phyloP scores from a whole-genome alignment of 2,329 filamentous ascomycete genomes.

The Neophaeococcomyces mojaviensis region DNA sequence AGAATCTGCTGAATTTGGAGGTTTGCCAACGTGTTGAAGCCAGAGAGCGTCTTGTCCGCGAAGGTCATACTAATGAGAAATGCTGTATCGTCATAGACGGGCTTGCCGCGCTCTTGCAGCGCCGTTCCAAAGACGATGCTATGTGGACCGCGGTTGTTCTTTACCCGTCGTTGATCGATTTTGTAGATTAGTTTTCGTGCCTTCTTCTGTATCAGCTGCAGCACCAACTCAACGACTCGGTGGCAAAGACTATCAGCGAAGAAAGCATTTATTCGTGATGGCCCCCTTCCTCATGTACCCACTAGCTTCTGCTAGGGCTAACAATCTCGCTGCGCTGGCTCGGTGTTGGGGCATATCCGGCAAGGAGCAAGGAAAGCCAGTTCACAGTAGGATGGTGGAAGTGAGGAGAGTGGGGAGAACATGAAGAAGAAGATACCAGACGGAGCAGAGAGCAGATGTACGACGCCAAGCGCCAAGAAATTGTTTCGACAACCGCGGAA shows the following conservation, averaged over 20 bases:
- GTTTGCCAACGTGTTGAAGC: slow-evolving; percentile 12
- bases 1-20: slow-evolving; percentile 11
- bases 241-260: background rate
- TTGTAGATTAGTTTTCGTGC: background rate
- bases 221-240: background rate
- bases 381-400: too few species aligned
- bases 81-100: slow-evolving; percentile 13
- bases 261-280: background rate
- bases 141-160: background rate
- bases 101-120: slow-evolving; percentile 2
- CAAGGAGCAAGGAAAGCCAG: too few species aligned
- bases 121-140: slow-evolving; percentile 6
- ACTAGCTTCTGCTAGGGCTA: too few species aligned
- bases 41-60: slow-evolving; percentile 11
- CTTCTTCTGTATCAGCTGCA: background rate
- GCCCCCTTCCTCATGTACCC: too few species aligned
- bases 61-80: slow-evolving; percentile 13
- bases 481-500: too few species aligned
- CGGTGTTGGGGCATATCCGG: too few species aligned
- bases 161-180: slow-evolving; percentile 1
- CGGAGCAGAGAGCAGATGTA: too few species aligned
- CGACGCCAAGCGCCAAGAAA: too few species aligned
- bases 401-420: too few species aligned
- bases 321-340: too few species aligned
- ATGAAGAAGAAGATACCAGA: too few species aligned